Base-by-base conservation (phyloP, 192 early-diverging fungal genomes). In the Cladochytrium replicatum region DNA sequence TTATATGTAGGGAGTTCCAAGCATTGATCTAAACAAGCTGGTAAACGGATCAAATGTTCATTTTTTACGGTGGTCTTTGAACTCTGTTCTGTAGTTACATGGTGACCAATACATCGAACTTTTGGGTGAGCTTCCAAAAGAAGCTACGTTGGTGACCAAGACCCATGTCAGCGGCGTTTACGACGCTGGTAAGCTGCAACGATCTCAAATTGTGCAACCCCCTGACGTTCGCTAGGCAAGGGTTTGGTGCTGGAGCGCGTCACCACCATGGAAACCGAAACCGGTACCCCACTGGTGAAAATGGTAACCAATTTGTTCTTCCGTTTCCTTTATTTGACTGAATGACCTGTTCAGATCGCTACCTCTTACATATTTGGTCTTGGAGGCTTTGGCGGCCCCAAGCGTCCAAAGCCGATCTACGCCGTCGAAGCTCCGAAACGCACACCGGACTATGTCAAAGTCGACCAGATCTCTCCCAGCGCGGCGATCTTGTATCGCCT, bases 381-480 rank as follows among this genome's bases (percentile, higher is more conserved):
- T 47, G 84, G 84, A 47, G 80, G 80, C 21, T 87, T 78, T 67
- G 90, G 89, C 58, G 83, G 84, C 22, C 79, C 81, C 38, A 83
- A 83, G 57, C 82, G 81, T 9, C 82, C 78, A 38, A 80, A 80
- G 50, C 52, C 68, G 11, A 50, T 58, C 0, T 43, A 47, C 29
- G 52, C 29, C 41, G 43, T 72, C 55, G 46, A 60, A 54, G 30
- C 73, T 50, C 56, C 84, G 29, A 52, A 55, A 9, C 75, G 78
- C 41, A 60, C 50, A 2, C 79, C 83, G n/a, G 82, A 88, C 69
- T 63, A 50, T 30, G 50, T 72, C 21, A 65, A 69, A 17, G 63
- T 54, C 5, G 55, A 52, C 32, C 44, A 54, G 34, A 81, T 78
- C 22, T 45, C 41, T 21, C 46, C 52, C 2, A 67, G 74, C 21